Evolutionary conservation across 2,329 filamentous ascomycete genomes (phyloP), one percentile per base, ranked within the genome.

Genomic region (Fusarium longipes): DNA sequence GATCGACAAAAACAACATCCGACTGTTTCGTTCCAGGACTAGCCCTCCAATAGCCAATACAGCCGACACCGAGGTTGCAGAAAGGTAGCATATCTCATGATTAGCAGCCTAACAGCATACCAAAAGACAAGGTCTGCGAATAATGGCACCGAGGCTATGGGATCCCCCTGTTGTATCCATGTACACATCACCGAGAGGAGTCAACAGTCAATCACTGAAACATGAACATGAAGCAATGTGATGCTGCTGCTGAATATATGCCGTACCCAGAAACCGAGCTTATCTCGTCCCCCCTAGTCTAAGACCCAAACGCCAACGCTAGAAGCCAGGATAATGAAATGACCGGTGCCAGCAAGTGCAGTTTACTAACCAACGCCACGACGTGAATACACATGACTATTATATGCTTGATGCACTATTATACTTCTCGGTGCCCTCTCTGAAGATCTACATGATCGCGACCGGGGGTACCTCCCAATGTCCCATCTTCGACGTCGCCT

Each of bases 251-350:
- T 59, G 48, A 68, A 62, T 53, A 36, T 44, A 52, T 53, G 35
- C 29, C 44, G 43, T 68, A 56, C 51, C 43, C 57, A 68, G 51
- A 61, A 68, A 54, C 43, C 40, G 33, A 45, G 49, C 50, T 33
- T 42, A 48, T 47, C 44, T 51, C 29, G 33, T 54, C 29, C 38
- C 39, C 27, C 47, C 50, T 57, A 47, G 45, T 59, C 51, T 59
- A 68, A 54, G 45, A 65, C 72, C 72, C 47, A 70, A 74, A 73
- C 72, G 67, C 72, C 72, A 65, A 74, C 72, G 72, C 70, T 73
- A 64, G 53, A 70, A 70, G 64, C 45, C 66, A 44, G 50, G 66
- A 65, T 40, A 58, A 61, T 30, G 52, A 70, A 70, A 73, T 65
- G 57, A 71, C 52, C 49, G 63, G 60, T 61, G 57, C 63, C 62